A percentile compares a stretch with the other conserved stretches of the same genome.
Evolutionary conservation across 495 filamentous ascomycete species (phyloP).

Genomic region (Talaromyces thailandensis): DNA sequence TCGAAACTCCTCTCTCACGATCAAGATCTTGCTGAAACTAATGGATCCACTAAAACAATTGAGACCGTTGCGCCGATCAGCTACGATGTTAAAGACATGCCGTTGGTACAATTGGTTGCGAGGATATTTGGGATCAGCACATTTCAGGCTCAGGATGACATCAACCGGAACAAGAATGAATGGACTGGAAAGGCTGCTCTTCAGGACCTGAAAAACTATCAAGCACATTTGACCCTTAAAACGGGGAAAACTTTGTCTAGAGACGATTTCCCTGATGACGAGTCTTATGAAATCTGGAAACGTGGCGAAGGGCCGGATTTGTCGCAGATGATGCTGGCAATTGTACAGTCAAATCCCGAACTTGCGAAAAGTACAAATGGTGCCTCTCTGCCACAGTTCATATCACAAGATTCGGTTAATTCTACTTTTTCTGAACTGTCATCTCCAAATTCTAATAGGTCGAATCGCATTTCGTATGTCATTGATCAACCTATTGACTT

Average conservation of each 20-base stretch:
- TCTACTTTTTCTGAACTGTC: slow-evolving; percentile 50
- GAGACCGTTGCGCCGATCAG: slow-evolving; percentile 75
- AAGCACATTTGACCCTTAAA: slow-evolving; percentile 73
- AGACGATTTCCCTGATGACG: slow-evolving; percentile 86
- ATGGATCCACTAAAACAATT: slow-evolving; percentile 47
- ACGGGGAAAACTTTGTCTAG: slow-evolving; percentile 67
- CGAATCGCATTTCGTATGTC: slow-evolving; percentile 46
- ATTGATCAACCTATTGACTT: slow-evolving; percentile 75
- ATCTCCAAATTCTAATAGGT: slow-evolving; percentile 41
- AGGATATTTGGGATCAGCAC: slow-evolving; percentile 73
- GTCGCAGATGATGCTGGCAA: slow-evolving; percentile 85
- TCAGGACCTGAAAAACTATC: slow-evolving; percentile 86
- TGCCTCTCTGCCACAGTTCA: slow-evolving; percentile 42
- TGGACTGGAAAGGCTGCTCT: slow-evolving; percentile 93
- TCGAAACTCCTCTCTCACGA: slow-evolving; percentile 93
- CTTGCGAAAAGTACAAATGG: slow-evolving; percentile 60
- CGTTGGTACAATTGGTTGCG: slow-evolving; percentile 75
- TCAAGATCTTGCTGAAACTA: slow-evolving; percentile 64
- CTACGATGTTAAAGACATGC: slow-evolving; percentile 96
- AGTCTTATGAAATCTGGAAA: slow-evolving; percentile 85
- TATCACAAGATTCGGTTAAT: slow-evolving; percentile 32
- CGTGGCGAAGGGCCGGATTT: slow-evolving; percentile 73
- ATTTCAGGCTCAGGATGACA: slow-evolving; percentile 71
- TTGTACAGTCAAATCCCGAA: slow-evolving; percentile 79
- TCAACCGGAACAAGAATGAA: slow-evolving; percentile 63